These are phyloP conservation scores for Saccharomyces kudriavzevii DNA, from an alignment of 805 yeast species.

Conservation along the genomic window DNA sequence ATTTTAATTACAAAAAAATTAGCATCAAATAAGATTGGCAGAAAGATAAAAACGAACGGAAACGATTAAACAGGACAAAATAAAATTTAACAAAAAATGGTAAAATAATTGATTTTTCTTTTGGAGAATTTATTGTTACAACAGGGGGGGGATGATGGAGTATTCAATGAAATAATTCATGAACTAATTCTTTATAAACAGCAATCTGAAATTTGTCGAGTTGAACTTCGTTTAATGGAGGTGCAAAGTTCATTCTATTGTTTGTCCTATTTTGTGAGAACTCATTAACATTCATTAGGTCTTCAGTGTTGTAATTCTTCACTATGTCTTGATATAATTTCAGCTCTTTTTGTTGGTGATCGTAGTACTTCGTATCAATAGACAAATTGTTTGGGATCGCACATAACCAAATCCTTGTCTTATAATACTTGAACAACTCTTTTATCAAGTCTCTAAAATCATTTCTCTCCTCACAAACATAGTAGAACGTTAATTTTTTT, in stretches of 20 bases:
- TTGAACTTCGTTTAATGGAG: slow-evolving; percentile 25
- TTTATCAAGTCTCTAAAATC: slow-evolving; percentile 69
- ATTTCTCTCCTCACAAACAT: slow-evolving; percentile 53
- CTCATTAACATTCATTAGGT: slow-evolving; percentile 13
- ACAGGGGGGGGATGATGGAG: background rate
- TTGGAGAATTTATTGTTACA: background rate
- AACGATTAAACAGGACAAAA: background rate
- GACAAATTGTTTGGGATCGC: slow-evolving; percentile 43
- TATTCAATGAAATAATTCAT: slow-evolving; percentile 17
- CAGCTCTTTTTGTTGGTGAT: slow-evolving; percentile 25
- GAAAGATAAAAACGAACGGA: background rate
- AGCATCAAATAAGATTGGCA: background rate
- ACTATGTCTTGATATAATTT: slow-evolving; percentile 30
- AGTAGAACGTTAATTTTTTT: slow-evolving; percentile 67
- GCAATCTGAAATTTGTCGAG: slow-evolving; percentile 32
- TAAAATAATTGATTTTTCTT: background rate
- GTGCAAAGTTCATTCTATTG: slow-evolving; percentile 14
- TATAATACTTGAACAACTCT: slow-evolving; percentile 66
- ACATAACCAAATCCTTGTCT: slow-evolving; percentile 78
- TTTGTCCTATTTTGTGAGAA: slow-evolving; percentile 2
- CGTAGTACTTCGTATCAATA: slow-evolving; percentile 27
- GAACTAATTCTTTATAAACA: slow-evolving; percentile 29
- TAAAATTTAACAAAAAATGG: background rate
- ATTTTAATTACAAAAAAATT: background rate
- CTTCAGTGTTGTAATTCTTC: slow-evolving; percentile 17